phyloP scores from a whole-genome alignment of 345 rosid species.

The Angophora floribunda region DNA sequence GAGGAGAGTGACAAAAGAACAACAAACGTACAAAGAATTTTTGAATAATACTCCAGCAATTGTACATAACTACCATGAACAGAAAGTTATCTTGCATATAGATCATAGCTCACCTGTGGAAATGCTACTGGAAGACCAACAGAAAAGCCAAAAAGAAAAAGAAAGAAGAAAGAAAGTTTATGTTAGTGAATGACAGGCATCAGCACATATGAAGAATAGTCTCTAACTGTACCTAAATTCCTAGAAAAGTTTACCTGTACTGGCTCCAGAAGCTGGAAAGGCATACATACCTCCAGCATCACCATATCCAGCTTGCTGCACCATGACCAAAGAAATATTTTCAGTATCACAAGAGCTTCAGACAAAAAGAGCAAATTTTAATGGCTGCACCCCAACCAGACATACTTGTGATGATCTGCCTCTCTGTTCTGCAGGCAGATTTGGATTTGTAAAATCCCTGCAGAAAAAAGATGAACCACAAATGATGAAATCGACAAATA shows the following conservation, averaged over 20 bases:
- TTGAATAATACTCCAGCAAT: background rate
- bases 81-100: background rate
- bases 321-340: background rate
- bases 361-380: background rate
- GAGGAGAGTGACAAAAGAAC: background rate
- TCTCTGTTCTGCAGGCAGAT: constrained; percentile 88
- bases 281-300: constrained; percentile 66
- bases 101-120: constrained; percentile 72
- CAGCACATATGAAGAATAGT: background rate
- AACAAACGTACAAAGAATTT: background rate
- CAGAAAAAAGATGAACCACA: background rate
- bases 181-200: background rate
- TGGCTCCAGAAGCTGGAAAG: constrained; percentile 20
- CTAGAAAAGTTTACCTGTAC: constrained; percentile 8
- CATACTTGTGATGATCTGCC: constrained; percentile 87
- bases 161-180: background rate
- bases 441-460: constrained; percentile 97
- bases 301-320: constrained; percentile 59
- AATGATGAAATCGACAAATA: background rate
- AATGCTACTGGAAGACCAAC: constrained; percentile 52
- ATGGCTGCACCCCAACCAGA: background rate
- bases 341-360: background rate
- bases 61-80: background rate
- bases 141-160: background rate
- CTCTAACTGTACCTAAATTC: background rate